Evolutionary conservation across 2,329 filamentous ascomycete species (phyloP), one percentile per base, ranked within the genome.

Genomic region (Calonectria montana): DNA sequence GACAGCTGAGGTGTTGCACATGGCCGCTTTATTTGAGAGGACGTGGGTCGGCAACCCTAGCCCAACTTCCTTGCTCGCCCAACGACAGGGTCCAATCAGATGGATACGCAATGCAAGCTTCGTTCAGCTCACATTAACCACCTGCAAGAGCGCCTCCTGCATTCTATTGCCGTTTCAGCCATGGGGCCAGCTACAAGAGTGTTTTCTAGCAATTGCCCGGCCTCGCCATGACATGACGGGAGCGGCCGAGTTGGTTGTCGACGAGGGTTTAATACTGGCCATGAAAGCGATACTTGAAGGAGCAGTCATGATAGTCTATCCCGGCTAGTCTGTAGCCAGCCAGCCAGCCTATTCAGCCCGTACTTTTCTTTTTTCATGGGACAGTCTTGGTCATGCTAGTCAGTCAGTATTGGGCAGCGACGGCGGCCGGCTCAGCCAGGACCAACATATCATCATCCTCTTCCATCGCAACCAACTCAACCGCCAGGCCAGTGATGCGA

Each of bases 391-490:
- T 50, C 2, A 21, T 61, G 23, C 10, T 10, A 9, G 31, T 35
- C 31, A 35, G 7, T 73, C 16, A 72, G 48, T 39, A 62, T 47
- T 10, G 18, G 25, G 53, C 53, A 59, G 31, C 53, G n/a, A 59
- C 39, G 31, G 31, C 31, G 43, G n/a, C n/a, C 39, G 27, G 50
- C 25, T 59, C 9, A n/a, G 37, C 39, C n/a, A 23, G 27, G 21
- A 27, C 16, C 8, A 47, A 64, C 70, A 31, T 61, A 68, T 50
- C 69, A 72, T 65, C 48, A 73, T 70, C 12, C 35, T 64, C 50
- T 63, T 57, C 65, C 68, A 70, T 29, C 71, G 71, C 48, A 71
- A 47, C 68, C 68, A 73, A 43, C 71, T 72, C 29, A 70, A n/a
- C 37, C 69, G 59, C 71, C 71, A 73, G 8, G 65, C 70, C 27